Base-by-base conservation (phyloP, 2,329 filamentous ascomycete species). In the Dichotomopilus funicola region DNA sequence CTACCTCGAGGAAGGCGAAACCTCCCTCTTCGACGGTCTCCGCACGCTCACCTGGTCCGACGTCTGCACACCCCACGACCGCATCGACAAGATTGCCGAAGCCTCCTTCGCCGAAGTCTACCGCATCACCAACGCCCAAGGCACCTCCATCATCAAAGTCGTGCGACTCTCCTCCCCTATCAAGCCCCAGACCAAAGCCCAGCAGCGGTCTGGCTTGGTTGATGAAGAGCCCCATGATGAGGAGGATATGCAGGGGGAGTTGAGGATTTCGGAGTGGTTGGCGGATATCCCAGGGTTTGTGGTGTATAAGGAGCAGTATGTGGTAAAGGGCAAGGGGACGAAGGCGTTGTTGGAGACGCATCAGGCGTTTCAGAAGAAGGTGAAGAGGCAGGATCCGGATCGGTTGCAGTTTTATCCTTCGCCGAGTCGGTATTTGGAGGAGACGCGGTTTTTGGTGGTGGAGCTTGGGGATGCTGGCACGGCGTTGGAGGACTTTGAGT, bases 41-140 rank as follows among this genome's bases (percentile, higher is more conserved):
- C 53, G 48, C 6, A 55, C 75, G 5, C 68, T 83, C 42, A 72
- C 73, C 1, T 86, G 83, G 82, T 68, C 74, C 35, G 80, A 85
- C 51, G 73, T 86, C 35, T 81, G 81, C 49, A 77, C 78, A 0
- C 69, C 73, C 0, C 75, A 73, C 12, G 77, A 80, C 62, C 67
- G 68, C 38, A 81, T 86, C 49, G 73, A 75, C 44, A 86, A 86
- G 68, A 86, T 86, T 50, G 82, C 83, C 8, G 83, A 86, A 65
- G 82, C 83, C 5, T 86, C 83, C 2, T 86, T 80, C 61, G 82
- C 83, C 5, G 83, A 86, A 65, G 81, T 86, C 8, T 86, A 85
- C 62, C 80, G 81, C 8, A 75, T 86, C 60, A 79, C 73, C 47
- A 85, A 83, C 63, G 72, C 75, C 45, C 72, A 76, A 12, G 82